Evolutionary conservation across 1,139 yeast species (phyloP), one percentile per base, ranked within the genome.

Genomic region (Entelexis sorbosivorans): DNA sequence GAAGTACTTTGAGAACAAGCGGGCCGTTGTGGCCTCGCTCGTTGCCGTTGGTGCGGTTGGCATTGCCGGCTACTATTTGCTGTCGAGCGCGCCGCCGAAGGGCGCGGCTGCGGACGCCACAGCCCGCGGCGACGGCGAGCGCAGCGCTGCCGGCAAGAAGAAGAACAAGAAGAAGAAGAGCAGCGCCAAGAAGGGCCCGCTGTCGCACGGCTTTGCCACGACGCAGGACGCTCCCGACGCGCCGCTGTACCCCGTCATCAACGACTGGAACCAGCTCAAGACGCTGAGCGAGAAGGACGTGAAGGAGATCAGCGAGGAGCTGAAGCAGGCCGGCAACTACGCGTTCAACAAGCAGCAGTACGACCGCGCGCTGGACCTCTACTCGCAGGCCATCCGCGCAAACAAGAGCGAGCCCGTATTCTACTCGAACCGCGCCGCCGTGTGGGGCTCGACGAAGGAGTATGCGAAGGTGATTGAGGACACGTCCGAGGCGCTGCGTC

Each of bases 361-460:
- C 65, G 74, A 77, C 51, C 73, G 75, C 36, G 97, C 97, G 40
- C 78, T 88, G 62, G 78, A 76, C 47, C 81, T 74, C 67, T 91
- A 91, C 71, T 67, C 85, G 44, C 78, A 77, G 55, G 97, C 98
- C 14, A 73, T 93, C 61, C 67, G 74, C 56, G 74, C 87, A 64
- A 60, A 63, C 56, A 80, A 81, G 64, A 69, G 74, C 58, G 96
- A 91, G 67, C 89, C 96, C 16, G 84, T 89, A 42, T 91, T 78
- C 70, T 89, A 82, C 71, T 87, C 96, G 56, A 89, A 89, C 73
- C 78, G 95, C 69, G 88, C 96, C 26, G 98, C 98, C 19, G 91
- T 96, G 70, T 86, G 85, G 69, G 84, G 88, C 52, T 86, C 94
- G 19, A 73, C 85, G 60, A 78, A 80, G 55, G 78, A 88, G 58